Base-by-base conservation (phyloP, 2,329 filamentous ascomycete genomes). In the Chaetothyriales sp. region DNA sequence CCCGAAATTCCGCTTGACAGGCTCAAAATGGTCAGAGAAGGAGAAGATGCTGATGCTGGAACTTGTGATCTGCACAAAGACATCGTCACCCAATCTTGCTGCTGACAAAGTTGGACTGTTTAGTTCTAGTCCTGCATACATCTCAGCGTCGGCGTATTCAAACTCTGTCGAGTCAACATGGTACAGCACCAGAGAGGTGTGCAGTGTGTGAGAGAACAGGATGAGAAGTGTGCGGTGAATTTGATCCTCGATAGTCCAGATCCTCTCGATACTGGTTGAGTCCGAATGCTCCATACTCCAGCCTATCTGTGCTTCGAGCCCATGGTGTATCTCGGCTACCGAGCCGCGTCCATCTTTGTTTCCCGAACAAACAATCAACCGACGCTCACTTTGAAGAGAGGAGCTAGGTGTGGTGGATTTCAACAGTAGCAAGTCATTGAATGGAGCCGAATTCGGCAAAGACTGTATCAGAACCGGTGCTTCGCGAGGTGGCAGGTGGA, bases 321-420 rank as follows among this genome's bases (percentile, higher is more conserved):
- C 86, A 64, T 80, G 73, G 56, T 84, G 77, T 55, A 86, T 73
- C 61, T 90, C 84, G 2, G 79, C 78, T 20, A 90, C 70, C 6
- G 77, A 75, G 8, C 84, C 84, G 28, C 73, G 75, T 1, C 69
- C 64, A 29, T 64, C 53, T 48, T 50, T 44, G 67, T 58, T 52
- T 71, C 62, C 46, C 20, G 51, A 53, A 49, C 56, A 53, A n/a
- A 53, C 43, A 53, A 53, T 58, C 5, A 60, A 20, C 18, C 53
- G 52, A 3, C 19, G 33, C 33, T 53, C 52, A 19, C 43, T n/a
- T 25, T n/a, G 15, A 43, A n/a, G 44, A 48, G 29, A 19, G 43
- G 19, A 13, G 51, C 28, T 22, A 45, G 22, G 53, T 43, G 45
- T 22, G 50, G 48, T 51, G 51, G 50, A 18, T 51, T 51, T 28